phyloP scores from a whole-genome alignment of 805 yeast genomes.

The Kodamaea lidongshanica region DNA sequence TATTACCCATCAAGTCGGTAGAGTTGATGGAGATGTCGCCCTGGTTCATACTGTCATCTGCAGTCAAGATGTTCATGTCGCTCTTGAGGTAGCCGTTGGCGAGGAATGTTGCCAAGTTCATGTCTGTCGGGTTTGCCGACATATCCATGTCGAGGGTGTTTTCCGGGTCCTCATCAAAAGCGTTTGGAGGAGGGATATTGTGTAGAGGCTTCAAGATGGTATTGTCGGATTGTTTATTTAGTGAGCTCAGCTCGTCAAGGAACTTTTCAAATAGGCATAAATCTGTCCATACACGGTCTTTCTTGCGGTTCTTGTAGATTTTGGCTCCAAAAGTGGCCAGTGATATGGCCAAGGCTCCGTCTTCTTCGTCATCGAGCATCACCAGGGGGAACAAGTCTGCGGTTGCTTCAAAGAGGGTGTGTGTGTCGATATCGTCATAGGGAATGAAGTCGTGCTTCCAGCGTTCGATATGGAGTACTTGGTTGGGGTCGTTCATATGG shows the following conservation, averaged over 20 bases:
- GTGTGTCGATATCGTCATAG: conserved; percentile 38
- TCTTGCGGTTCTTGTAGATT: conserved; percentile 28
- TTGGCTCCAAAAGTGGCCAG: conserved; percentile 36
- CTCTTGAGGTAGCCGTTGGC: conserved; percentile 24
- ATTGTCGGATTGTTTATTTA: conserved; percentile 19
- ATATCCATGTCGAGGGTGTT: conserved; percentile 8
- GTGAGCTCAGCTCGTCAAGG: conserved; percentile 14
- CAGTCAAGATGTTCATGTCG: conserved; percentile 11
- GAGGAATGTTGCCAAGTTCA: conserved; percentile 28
- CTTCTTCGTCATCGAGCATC: conserved; percentile 32
- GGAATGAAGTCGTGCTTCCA: conserved; percentile 38
- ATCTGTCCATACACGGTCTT: conserved; percentile 33
- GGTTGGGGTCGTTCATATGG: conserved; percentile 35
- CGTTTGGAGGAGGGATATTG: conserved; percentile 10
- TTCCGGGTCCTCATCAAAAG: conserved; percentile 11
- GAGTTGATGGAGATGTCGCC: conserved; percentile 32
- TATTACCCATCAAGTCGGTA: conserved; percentile 23
- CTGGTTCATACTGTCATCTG: conserved; percentile 26
- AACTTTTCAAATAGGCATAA: conserved; percentile 24
- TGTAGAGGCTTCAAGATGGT: conserved; percentile 28
- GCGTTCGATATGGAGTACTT: conserved; percentile 35
- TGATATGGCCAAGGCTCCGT: conserved; percentile 32
- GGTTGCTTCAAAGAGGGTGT: conserved; percentile 31
- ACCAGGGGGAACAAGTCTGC: conserved; percentile 30
- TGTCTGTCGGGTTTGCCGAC: conserved; percentile 1